These are phyloP conservation scores for Fraxinus ornus DNA, from an alignment of 305 asterid species.

Conservation along the genomic window DNA sequence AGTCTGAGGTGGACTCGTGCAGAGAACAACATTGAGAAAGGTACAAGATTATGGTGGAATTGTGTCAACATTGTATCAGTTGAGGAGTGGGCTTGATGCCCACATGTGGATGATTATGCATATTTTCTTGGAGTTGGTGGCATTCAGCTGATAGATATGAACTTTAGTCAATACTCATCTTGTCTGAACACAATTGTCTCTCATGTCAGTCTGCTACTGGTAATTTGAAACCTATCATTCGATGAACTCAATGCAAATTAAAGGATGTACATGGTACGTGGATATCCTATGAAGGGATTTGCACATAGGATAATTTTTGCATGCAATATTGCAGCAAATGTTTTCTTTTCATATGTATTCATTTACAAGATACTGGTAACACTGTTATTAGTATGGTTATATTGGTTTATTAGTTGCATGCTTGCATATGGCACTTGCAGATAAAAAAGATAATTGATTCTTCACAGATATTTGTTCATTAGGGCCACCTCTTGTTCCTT, in stretches of 20 bases:
- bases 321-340: constrained; percentile 2
- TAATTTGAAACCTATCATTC: constrained; percentile 10
- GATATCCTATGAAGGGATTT: constrained; percentile 15
- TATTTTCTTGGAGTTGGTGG: constrained; percentile 40
- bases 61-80: constrained; percentile 40
- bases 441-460: constrained; percentile 21
- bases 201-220: constrained; percentile 7
- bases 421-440: not conserved
- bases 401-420: constrained; percentile 18
- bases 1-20: constrained; percentile 38
- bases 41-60: constrained; percentile 56
- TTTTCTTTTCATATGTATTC: constrained; percentile 13
- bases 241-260: constrained; percentile 23
- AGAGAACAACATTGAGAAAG: constrained; percentile 50
- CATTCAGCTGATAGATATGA: constrained; percentile 19
- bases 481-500: constrained; percentile 24
- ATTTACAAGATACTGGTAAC: constrained; percentile 21
- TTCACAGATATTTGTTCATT: constrained; percentile 20
- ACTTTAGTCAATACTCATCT: constrained; percentile 20
- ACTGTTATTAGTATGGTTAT: not conserved
- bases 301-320: not conserved
- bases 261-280: constrained; percentile 5
- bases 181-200: constrained; percentile 10
- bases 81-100: constrained; percentile 52
- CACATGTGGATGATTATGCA: constrained; percentile 47